phyloP scores from a whole-genome alignment of 306 rosid species.

The Quercus berberidifolia region DNA sequence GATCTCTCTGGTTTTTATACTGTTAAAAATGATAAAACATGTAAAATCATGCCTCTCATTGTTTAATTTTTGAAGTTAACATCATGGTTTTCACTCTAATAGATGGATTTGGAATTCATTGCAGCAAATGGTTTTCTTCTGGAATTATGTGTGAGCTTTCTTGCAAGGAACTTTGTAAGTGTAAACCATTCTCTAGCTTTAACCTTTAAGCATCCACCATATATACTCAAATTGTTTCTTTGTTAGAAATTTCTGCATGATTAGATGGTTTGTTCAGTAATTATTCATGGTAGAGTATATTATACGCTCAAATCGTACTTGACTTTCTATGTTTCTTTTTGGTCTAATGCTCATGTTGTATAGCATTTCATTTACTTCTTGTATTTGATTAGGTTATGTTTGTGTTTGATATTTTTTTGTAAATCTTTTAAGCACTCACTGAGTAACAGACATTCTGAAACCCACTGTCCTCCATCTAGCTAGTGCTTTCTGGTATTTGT shows the following conservation, averaged over 20 bases:
- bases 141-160: slow-evolving; percentile 55
- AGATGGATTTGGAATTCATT: slow-evolving; percentile 14
- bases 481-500: neutral
- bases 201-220: slow-evolving; percentile 10
- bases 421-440: neutral
- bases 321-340: neutral
- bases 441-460: neutral
- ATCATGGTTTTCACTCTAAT: slow-evolving; percentile 27
- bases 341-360: neutral
- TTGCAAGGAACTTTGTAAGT: slow-evolving; percentile 84
- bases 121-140: slow-evolving; percentile 54
- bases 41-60: neutral
- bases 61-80: slow-evolving; percentile 6
- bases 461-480: neutral
- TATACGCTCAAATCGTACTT: neutral
- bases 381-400: neutral
- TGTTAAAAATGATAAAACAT: neutral
- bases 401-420: neutral
- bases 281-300: neutral
- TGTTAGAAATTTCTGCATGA: neutral
- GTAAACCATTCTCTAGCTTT: neutral
- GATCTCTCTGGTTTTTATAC: slow-evolving; percentile 5
- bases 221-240: neutral
- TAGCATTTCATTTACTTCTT: neutral
- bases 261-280: slow-evolving; percentile 4